Evolutionary conservation across 2,329 filamentous ascomycete species (phyloP).

Genomic region (Phaeomoniella chlamydospora): DNA sequence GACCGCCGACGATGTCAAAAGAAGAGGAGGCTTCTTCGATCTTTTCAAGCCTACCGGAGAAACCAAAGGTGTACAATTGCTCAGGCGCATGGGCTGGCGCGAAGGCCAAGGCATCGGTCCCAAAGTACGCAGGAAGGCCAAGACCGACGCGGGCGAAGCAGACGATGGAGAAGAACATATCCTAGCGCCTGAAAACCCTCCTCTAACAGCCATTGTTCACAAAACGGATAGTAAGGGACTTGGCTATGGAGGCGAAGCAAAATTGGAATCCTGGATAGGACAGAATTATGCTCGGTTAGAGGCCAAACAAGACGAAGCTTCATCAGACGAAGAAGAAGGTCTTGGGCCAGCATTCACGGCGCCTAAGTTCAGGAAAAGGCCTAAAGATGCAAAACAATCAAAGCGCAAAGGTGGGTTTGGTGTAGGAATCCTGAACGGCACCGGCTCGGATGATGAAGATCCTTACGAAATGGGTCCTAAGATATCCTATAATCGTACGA

Average conservation of each 20-base stretch:
- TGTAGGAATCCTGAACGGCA: slow-evolving; percentile 80
- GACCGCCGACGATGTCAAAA: slow-evolving; percentile 39
- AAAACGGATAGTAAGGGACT: slow-evolving; percentile 32
- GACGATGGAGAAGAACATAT: slow-evolving; percentile 44
- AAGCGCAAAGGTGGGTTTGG: slow-evolving; percentile 56
- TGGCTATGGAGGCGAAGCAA: slow-evolving; percentile 26
- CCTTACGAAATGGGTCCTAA: slow-evolving; percentile 83
- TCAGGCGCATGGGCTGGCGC: slow-evolving; percentile 91
- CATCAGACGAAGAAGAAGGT: slow-evolving; percentile 16
- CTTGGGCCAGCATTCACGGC: slow-evolving; percentile 21
- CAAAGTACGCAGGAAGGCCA: slow-evolving; percentile 61
- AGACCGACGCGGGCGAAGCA: slow-evolving; percentile 34
- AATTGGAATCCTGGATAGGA: slow-evolving; percentile 10
- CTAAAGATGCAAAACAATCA: slow-evolving; percentile 35
- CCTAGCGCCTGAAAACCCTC: slow-evolving; percentile 72
- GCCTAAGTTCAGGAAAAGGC: slow-evolving; percentile 16
- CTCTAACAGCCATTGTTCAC: slow-evolving; percentile 38
- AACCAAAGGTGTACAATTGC: slow-evolving; percentile 71
- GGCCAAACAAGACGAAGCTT: slow-evolving; percentile 13
- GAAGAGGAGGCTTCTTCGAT: slow-evolving; percentile 48
- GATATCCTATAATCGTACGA: slow-evolving; percentile 70
- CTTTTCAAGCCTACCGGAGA: slow-evolving; percentile 61
- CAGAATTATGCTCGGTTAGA: not conserved
- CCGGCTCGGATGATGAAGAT: slow-evolving; percentile 87
- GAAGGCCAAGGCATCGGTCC: slow-evolving; percentile 87